Evolutionary conservation across 2,329 filamentous ascomycete genomes (phyloP).

Genomic region (Daldinia sp.): DNA sequence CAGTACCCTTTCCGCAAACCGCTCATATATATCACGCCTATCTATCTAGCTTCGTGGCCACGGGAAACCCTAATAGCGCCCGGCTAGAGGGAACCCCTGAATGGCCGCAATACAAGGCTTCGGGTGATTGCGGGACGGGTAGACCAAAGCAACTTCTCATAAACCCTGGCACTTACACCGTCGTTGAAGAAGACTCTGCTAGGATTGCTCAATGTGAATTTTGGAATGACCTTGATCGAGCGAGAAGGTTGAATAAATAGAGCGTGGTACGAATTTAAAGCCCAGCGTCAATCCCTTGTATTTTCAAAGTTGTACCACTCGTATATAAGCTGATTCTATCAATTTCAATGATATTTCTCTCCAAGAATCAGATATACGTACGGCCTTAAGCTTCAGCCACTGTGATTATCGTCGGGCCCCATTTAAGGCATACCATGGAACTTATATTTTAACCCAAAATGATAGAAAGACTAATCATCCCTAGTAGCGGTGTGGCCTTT

Average conservation of each 20-base stretch:
- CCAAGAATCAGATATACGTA: too few relatives aligned
- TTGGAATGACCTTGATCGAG: not conserved
- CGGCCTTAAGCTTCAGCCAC: too few relatives aligned
- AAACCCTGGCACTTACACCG: not conserved
- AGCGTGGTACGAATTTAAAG: too few relatives aligned
- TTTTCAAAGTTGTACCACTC: too few relatives aligned
- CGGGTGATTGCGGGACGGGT: not conserved
- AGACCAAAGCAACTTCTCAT: not conserved
- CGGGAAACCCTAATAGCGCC: not conserved
- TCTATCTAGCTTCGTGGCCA: not conserved
- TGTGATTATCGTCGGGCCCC: too few relatives aligned
- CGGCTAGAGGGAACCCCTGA: not conserved
- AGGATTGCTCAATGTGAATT: not conserved
- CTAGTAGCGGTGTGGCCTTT: too few relatives aligned
- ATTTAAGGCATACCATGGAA: too few relatives aligned
- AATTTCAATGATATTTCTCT: too few relatives aligned
- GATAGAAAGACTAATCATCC: too few relatives aligned
- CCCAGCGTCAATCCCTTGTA: not conserved
- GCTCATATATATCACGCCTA: slow-evolving; percentile 2
- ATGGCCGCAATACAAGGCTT: not conserved
- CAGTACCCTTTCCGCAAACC: not conserved
- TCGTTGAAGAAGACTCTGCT: not conserved
- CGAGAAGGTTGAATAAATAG: slow-evolving; percentile 1
- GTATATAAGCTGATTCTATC: too few relatives aligned
- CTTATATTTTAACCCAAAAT: too few relatives aligned